These are phyloP conservation scores for Takashimella koratensis DNA, from an alignment of 1,284 basidiomycete genomes.

Conservation along the genomic window DNA sequence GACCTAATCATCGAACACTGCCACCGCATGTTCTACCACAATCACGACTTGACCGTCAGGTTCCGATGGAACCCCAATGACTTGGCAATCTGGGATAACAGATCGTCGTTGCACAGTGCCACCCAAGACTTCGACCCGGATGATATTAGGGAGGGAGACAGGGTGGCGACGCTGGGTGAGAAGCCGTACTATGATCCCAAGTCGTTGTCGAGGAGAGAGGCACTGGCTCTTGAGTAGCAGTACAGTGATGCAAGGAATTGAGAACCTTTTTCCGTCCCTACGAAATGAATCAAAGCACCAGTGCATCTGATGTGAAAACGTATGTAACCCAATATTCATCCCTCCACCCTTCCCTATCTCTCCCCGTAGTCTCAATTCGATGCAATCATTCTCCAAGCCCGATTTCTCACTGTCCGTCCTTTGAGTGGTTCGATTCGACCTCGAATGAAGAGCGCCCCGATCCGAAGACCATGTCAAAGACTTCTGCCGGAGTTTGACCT, in stretches of 20 bases:
- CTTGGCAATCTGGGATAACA: slow-evolving; percentile 38
- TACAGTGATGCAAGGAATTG: neutral
- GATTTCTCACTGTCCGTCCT: too few species aligned
- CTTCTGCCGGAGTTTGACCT: too few species aligned
- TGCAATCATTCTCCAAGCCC: too few species aligned
- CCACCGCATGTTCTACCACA: slow-evolving; percentile 50
- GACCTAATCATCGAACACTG: slow-evolving; percentile 33
- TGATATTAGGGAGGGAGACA: slow-evolving; percentile 56
- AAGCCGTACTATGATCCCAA: slow-evolving; percentile 55
- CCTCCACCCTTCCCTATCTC: too few species aligned
- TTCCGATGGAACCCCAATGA: slow-evolving; percentile 51
- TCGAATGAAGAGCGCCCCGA: too few species aligned
- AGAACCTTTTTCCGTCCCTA: too few species aligned
- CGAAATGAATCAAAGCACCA: too few species aligned
- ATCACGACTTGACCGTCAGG: slow-evolving; percentile 63
- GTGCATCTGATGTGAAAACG: too few species aligned
- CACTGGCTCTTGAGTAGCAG: slow-evolving; percentile 7
- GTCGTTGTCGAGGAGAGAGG: slow-evolving; percentile 20
- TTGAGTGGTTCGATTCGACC: too few species aligned
- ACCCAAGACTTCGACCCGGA: slow-evolving; percentile 54
- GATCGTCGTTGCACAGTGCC: slow-evolving; percentile 23
- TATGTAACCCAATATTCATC: too few species aligned
- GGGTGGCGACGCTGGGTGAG: slow-evolving; percentile 64
- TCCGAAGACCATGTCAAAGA: too few species aligned
- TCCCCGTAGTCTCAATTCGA: too few species aligned